Conservation (phyloP, 108 stramenopile species). For the Schizochytrium sp. region DNA sequence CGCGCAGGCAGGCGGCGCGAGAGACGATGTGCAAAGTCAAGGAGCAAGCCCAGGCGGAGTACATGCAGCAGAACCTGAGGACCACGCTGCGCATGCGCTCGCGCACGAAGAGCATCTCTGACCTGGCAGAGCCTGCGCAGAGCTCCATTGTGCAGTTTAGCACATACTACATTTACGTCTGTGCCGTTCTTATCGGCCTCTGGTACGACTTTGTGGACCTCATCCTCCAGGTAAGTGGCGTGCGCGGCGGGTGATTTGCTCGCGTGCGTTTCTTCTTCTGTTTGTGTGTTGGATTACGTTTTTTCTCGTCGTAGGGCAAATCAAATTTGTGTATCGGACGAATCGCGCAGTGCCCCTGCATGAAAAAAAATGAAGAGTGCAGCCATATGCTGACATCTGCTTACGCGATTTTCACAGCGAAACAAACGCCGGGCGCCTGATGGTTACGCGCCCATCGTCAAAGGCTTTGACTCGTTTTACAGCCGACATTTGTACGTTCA, state of each 20-base stretch:
- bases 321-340: no score
- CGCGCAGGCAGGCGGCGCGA: no score
- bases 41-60: neutral
- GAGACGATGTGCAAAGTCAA: neutral
- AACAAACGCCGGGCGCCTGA: neutral
- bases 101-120: slow-evolving; percentile 2
- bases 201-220: neutral
- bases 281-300: no score
- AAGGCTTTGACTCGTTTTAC: slow-evolving; percentile 44
- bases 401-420: neutral
- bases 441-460: slow-evolving; percentile 41
- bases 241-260: neutral
- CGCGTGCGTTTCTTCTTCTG: no score
- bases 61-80: neutral
- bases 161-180: neutral
- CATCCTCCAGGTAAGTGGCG: neutral
- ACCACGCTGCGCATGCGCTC: neutral
- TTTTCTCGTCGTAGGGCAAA: no score
- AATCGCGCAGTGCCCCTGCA: no score
- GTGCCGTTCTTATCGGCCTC: neutral
- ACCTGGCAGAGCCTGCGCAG: slow-evolving; percentile 13
- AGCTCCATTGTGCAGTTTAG: neutral
- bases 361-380: no score
- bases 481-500: slow-evolving; percentile 40
- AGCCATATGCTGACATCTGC: no score